Conservation (phyloP, 768 basidiomycete genomes). For the Suillus plorans region DNA sequence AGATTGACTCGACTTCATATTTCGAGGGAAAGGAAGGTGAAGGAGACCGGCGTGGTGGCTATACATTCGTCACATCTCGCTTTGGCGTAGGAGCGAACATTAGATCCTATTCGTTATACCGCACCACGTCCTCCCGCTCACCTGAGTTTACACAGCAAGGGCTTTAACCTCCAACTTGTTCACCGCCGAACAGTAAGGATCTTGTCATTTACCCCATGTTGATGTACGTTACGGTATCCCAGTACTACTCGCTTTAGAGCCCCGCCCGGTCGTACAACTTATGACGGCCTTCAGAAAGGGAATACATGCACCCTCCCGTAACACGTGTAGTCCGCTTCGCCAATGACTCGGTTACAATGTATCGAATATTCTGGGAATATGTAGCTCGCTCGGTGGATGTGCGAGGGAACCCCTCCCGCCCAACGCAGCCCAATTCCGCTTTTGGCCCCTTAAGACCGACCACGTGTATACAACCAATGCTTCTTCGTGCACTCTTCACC, state of each 20-base stretch:
- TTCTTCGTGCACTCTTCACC: neutral
- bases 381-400: conserved; percentile 2
- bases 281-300: neutral
- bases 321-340: neutral
- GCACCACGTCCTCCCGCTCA: neutral
- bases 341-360: neutral
- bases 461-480: neutral
- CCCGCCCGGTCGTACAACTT: neutral
- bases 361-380: neutral
- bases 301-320: neutral
- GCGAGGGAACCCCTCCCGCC: conserved; percentile 3
- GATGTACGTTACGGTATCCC: neutral
- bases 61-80: neutral
- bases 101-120: neutral
- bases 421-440: neutral
- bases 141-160: neutral
- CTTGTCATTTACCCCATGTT: neutral
- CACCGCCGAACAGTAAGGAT: neutral
- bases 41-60: conserved; percentile 10
- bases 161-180: neutral
- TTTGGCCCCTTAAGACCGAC: neutral
- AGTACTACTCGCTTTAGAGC: neutral
- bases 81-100: no score
- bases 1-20: conserved; percentile 4
- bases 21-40: conserved; percentile 10